Conservation (phyloP, 257 asterid genomes). For the Vinca minor region DNA sequence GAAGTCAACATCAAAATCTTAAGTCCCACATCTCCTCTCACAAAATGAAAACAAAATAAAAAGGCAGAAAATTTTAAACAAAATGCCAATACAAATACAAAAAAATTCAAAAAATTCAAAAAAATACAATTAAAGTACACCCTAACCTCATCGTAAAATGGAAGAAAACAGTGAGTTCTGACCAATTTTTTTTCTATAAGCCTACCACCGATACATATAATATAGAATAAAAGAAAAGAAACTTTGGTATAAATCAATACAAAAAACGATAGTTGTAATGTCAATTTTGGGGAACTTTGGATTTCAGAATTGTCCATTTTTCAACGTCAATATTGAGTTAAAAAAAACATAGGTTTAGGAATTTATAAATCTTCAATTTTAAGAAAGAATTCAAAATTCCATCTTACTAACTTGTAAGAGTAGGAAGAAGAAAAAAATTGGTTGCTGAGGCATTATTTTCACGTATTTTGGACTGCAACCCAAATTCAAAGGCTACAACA, state of each 20-base stretch:
- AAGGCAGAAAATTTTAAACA: no score
- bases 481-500: background rate
- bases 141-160: no score
- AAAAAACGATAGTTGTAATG: constrained; percentile 2
- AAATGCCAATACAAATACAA: no score
- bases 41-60: no score
- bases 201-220: background rate
- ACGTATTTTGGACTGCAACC: background rate
- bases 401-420: background rate
- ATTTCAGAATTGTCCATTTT: constrained; percentile 1
- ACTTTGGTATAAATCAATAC: background rate
- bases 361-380: background rate
- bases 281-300: constrained; percentile 14
- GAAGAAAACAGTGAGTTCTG: no score
- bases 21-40: no score
- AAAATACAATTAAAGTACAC: no score
- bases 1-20: no score
- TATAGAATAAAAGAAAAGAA: background rate
- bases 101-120: no score
- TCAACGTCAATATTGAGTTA: background rate
- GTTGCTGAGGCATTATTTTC: constrained; percentile 13
- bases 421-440: background rate
- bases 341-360: constrained; percentile 2
- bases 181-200: background rate
- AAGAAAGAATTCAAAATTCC: background rate